These are phyloP conservation scores for Ananas comosus DNA, from an alignment of 176 grass and related monocot species.

Conservation along the genomic window DNA sequence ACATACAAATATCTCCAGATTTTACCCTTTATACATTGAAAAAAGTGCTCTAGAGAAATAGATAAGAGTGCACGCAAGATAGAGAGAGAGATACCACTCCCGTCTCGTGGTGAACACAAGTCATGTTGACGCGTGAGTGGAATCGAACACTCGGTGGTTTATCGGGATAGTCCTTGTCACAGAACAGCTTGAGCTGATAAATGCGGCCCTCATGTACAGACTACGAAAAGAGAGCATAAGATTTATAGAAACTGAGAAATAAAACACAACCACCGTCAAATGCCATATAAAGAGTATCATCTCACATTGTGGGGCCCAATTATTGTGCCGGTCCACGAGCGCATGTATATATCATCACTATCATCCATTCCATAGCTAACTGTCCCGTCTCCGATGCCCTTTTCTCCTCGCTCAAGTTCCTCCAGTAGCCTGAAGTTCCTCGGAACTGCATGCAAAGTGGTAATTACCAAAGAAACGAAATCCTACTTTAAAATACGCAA, in stretches of 20 bases:
- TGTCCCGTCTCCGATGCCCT: slow-evolving; percentile 29
- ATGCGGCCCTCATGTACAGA: slow-evolving; percentile 33
- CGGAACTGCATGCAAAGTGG: slow-evolving; percentile 12
- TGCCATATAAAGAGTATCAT: not conserved
- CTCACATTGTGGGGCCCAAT: not conserved
- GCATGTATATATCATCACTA: slow-evolving; percentile 1
- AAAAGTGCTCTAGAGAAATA: not conserved
- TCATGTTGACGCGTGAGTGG: slow-evolving; percentile 29
- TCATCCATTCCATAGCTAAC: slow-evolving; percentile 35
- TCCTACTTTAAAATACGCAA: too few relatives aligned
- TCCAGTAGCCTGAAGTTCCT: slow-evolving; percentile 36
- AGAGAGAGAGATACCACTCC: slow-evolving; percentile 23
- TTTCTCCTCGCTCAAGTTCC: slow-evolving; percentile 33
- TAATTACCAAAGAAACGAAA: not conserved
- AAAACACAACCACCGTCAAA: not conserved
- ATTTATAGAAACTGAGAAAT: not conserved
- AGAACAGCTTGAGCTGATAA: slow-evolving; percentile 33
- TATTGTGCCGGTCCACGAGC: not conserved
- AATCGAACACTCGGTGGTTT: slow-evolving; percentile 31
- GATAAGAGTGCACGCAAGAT: not conserved
- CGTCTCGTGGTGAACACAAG: slow-evolving; percentile 18
- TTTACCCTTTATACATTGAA: not conserved
- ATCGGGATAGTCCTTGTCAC: slow-evolving; percentile 35
- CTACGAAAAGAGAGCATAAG: slow-evolving; percentile 2
- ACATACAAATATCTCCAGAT: not conserved